These are phyloP conservation scores for Sclerotinia trifoliorum DNA, from an alignment of 2,329 filamentous ascomycete genomes.

Conservation along the genomic window DNA sequence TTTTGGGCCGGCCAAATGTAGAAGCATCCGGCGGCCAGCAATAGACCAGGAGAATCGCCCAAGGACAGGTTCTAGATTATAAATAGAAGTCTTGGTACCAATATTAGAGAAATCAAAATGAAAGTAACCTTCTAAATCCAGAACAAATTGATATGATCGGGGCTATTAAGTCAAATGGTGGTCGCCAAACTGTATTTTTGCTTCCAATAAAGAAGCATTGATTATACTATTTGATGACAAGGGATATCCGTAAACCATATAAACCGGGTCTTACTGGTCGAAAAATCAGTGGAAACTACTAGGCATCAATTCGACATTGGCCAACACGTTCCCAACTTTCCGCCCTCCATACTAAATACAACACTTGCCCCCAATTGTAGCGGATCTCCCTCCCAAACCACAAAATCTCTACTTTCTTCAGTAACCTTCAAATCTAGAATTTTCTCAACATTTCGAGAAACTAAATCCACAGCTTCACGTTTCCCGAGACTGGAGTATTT, in stretches of 20 bases:
- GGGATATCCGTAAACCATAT: background rate
- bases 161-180: background rate
- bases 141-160: slow-evolving; percentile 42
- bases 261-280: background rate
- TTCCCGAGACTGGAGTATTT: slow-evolving; percentile 44
- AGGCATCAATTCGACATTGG: slow-evolving; percentile 32
- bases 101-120: background rate
- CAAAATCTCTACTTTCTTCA: slow-evolving; percentile 42
- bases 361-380: slow-evolving; percentile 45
- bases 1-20: background rate
- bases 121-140: background rate
- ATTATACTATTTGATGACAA: background rate
- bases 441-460: slow-evolving; percentile 45
- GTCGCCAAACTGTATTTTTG: background rate
- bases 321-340: slow-evolving; percentile 41
- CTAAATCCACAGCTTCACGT: slow-evolving; percentile 41
- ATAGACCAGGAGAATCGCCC: background rate
- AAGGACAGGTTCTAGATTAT: background rate
- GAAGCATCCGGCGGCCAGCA: background rate
- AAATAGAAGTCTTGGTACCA: background rate
- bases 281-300: background rate
- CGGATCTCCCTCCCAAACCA: slow-evolving; percentile 47
- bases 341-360: slow-evolving; percentile 41
- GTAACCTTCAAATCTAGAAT: slow-evolving; percentile 41
- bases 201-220: background rate